These are phyloP conservation scores for Sphagnum fallax DNA, from an alignment of 228 moss, liverwort and hornwort species.

Conservation along the genomic window DNA sequence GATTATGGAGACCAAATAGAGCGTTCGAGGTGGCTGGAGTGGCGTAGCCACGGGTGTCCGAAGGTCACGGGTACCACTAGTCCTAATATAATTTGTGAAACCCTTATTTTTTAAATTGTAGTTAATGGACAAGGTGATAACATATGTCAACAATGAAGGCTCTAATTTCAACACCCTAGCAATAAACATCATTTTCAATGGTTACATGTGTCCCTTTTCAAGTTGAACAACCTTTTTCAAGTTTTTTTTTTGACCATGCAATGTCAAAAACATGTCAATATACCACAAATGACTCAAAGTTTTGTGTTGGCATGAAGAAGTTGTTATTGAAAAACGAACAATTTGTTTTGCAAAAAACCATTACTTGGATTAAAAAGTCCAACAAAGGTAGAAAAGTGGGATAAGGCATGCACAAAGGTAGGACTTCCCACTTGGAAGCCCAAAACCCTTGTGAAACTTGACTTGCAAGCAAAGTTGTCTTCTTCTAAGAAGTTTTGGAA, in stretches of 20 bases:
- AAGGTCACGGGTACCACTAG: too few species aligned
- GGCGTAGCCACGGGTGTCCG: too few species aligned
- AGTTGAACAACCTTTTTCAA: background rate
- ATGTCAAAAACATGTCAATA: conserved; percentile 5
- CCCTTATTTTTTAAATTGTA: background rate
- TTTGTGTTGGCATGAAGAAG: background rate
- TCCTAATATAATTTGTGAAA: background rate
- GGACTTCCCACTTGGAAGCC: background rate
- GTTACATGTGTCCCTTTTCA: background rate
- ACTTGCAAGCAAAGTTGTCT: background rate
- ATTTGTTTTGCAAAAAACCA: conserved; percentile 3
- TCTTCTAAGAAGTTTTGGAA: conserved; percentile 1
- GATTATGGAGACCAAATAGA: too few species aligned
- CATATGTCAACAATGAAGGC: background rate
- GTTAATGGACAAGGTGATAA: background rate
- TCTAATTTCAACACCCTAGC: background rate
- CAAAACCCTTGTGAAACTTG: conserved; percentile 1
- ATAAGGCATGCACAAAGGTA: background rate
- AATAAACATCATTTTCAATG: background rate
- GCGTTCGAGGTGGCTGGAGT: too few species aligned
- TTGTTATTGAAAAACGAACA: background rate
- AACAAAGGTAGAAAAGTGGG: background rate
- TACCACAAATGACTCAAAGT: background rate
- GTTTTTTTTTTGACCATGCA: background rate
- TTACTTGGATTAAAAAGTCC: conserved; percentile 1